Percentiles rank a stretch among this genome's conserved stretches.
Evolutionary conservation across 208 protist genomes (phyloP).

Genomic region (Trichomonas vaginalis): DNA sequence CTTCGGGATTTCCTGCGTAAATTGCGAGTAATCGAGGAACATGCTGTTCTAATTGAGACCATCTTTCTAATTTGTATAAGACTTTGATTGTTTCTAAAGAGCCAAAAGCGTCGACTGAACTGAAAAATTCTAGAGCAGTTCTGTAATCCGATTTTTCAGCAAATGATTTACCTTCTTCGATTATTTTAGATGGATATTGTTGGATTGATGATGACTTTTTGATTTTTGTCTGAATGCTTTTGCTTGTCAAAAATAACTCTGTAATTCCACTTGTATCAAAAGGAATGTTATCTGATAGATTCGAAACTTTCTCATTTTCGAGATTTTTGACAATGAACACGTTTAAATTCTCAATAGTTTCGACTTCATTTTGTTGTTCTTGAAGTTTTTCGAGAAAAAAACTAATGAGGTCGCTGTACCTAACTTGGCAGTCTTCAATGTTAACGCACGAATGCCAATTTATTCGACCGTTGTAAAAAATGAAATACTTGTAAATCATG

Average conservation of each 20-base stretch:
- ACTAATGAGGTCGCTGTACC: background rate
- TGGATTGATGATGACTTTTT: background rate
- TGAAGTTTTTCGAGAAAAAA: background rate
- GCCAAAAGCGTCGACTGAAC: background rate
- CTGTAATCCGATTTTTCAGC: background rate
- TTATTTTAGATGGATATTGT: background rate
- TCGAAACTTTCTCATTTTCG: background rate
- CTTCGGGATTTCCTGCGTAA: background rate
- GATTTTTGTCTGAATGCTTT: background rate
- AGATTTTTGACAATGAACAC: background rate
- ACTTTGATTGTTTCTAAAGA: background rate
- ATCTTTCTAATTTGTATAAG: background rate
- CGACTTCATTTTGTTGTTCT: background rate
- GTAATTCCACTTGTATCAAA: background rate
- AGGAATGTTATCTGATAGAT: background rate
- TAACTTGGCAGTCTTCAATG: background rate
- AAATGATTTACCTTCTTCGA: background rate
- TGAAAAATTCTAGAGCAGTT: background rate
- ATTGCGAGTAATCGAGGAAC: background rate
- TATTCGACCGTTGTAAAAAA: background rate
- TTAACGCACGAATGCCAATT: background rate
- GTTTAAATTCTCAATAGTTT: background rate
- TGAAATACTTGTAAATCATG: background rate
- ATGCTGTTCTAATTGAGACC: background rate
- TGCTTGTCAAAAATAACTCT: background rate